phyloP scores from a whole-genome alignment of 192 early-diverging fungal species.

The Podila clonocystis region DNA sequence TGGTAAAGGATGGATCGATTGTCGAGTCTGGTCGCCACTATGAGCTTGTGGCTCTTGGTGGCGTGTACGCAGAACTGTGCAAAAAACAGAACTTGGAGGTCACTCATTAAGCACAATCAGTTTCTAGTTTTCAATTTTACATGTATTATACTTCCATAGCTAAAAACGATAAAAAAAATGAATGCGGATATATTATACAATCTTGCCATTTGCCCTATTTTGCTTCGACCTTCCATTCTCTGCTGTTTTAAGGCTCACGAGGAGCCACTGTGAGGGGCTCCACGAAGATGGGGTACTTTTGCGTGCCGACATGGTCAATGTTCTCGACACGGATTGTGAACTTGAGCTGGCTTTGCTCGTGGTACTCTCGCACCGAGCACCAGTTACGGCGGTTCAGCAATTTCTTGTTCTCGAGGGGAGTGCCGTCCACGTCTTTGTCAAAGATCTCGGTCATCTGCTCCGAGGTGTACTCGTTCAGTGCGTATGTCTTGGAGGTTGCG shows the following conservation, averaged over 20 bases:
- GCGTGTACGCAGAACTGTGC: constrained; percentile 61
- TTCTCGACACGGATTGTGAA: constrained; percentile 68
- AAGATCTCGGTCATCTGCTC: constrained; percentile 83
- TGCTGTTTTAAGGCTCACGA: neutral
- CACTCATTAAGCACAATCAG: constrained; percentile 21
- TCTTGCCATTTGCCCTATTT: too few species aligned
- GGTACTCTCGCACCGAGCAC: constrained; percentile 60
- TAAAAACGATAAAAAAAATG: too few species aligned
- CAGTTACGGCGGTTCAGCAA: constrained; percentile 70
- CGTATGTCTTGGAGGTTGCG: constrained; percentile 61
- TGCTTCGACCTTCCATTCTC: too few species aligned
- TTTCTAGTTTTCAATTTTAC: too few species aligned
- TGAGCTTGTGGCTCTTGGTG: constrained; percentile 65
- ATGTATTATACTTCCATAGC: too few species aligned
- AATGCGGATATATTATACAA: too few species aligned
- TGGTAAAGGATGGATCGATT: constrained; percentile 70
- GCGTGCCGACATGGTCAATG: constrained; percentile 55
- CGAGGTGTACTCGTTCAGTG: constrained; percentile 66
- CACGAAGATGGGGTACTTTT: constrained; percentile 60
- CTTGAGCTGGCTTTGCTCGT: constrained; percentile 43
- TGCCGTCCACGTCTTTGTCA: constrained; percentile 73
- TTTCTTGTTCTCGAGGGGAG: constrained; percentile 49
- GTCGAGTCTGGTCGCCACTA: constrained; percentile 77
- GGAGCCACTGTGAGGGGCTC: constrained; percentile 1
- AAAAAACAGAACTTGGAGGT: constrained; percentile 70